Evolutionary conservation across 23 red algal species (phyloP).

Genomic region (Gracilaria domingensis): DNA sequence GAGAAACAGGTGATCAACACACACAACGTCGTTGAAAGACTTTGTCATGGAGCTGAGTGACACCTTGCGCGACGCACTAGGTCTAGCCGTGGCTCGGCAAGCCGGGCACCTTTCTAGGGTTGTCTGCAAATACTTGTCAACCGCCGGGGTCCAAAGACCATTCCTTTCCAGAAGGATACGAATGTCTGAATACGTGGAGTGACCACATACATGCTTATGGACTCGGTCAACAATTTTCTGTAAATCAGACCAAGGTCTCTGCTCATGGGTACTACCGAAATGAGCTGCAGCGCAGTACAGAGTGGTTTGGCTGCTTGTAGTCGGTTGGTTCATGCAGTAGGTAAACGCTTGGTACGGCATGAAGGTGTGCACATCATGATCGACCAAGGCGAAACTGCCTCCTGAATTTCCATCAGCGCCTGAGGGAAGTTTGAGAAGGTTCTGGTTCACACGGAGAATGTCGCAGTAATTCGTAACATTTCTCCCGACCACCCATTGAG

Average conservation of each 20-base stretch:
- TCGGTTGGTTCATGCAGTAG: neutral
- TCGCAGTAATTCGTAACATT: constrained; percentile 6
- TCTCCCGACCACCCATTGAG: neutral
- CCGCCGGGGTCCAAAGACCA: neutral
- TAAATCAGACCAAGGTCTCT: neutral
- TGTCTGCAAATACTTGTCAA: constrained; percentile 9
- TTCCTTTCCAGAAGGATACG: constrained; percentile 10
- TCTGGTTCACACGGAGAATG: neutral
- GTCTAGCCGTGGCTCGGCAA: neutral
- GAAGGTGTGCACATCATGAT: constrained; percentile 16
- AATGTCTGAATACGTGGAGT: constrained; percentile 23
- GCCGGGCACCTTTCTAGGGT: neutral
- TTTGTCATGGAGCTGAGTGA: constrained; percentile 2
- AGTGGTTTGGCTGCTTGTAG: neutral
- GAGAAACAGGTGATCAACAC: no score
- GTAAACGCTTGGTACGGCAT: neutral
- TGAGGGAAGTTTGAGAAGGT: neutral
- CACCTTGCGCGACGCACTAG: neutral
- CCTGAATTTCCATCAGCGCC: neutral
- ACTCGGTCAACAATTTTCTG: constrained; percentile 30
- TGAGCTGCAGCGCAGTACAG: constrained; percentile 11
- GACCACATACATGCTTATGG: constrained; percentile 36
- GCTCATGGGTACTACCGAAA: neutral
- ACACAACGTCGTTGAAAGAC: constrained; percentile 1
- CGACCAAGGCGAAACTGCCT: neutral